phyloP scores from a whole-genome alignment of 2,329 filamentous ascomycete species.

The Fusarium sp. region DNA sequence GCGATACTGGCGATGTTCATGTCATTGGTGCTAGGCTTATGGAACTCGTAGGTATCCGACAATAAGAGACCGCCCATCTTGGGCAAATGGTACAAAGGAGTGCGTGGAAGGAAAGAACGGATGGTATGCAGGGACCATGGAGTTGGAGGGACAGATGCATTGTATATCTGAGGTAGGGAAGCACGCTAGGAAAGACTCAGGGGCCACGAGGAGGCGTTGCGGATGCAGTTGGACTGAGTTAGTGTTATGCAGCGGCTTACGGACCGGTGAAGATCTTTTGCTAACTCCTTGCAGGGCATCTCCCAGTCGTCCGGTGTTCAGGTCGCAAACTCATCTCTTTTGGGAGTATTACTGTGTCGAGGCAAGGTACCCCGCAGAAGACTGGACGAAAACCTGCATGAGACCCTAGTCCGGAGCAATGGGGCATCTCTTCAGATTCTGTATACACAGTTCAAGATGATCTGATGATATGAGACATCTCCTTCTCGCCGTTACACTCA shows the following conservation, averaged over 20 bases:
- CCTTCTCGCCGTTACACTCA: neutral
- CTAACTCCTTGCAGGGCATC: neutral
- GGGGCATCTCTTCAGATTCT: neutral
- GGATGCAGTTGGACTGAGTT: conserved; percentile 1
- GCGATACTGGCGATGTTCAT: conserved; percentile 49
- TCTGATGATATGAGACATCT: neutral
- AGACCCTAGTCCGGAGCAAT: neutral
- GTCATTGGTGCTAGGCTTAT: conserved; percentile 40
- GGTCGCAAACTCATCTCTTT: neutral
- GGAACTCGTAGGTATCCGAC: conserved; percentile 33
- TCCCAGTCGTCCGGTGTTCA: conserved; percentile 1
- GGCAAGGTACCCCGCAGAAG: conserved; percentile 5
- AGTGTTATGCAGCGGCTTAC: conserved; percentile 9
- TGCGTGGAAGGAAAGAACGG: conserved; percentile 2
- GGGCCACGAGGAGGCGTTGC: conserved; percentile 10
- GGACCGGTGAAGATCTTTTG: conserved; percentile 25
- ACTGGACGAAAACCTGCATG: neutral
- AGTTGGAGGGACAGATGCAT: neutral
- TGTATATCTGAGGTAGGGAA: conserved; percentile 27
- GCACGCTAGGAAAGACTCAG: conserved; percentile 11
- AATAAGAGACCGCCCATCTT: conserved; percentile 43
- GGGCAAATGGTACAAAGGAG: neutral
- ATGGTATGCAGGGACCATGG: conserved; percentile 3
- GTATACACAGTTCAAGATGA: neutral
- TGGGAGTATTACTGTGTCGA: neutral